These are phyloP conservation scores for Magnolia sinica DNA, from an alignment of 164 flowering plant species.

Conservation along the genomic window DNA sequence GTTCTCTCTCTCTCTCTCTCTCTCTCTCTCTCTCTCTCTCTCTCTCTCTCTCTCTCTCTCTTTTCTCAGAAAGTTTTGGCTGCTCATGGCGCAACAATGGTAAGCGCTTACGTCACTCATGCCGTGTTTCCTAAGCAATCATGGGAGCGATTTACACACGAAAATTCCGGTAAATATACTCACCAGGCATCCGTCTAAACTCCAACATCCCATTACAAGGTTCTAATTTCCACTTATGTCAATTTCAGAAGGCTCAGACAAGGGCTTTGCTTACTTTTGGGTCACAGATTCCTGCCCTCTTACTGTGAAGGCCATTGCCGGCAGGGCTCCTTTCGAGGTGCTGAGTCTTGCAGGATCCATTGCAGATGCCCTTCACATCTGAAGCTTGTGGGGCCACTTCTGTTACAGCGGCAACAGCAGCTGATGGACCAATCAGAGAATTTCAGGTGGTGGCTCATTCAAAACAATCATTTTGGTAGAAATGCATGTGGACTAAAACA, in stretches of 20 bases:
- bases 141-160: slow-evolving; percentile 72
- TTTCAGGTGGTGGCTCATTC: neutral
- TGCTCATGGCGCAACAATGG: slow-evolving; percentile 91
- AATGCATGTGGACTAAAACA: neutral
- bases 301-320: slow-evolving; percentile 75
- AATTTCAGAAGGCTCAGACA: slow-evolving; percentile 35
- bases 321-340: slow-evolving; percentile 85
- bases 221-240: neutral
- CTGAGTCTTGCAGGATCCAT: slow-evolving; percentile 91
- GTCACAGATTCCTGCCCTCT: slow-evolving; percentile 93
- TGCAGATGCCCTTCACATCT: slow-evolving; percentile 90
- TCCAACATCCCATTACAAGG: neutral
- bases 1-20: neutral
- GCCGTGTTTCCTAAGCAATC: slow-evolving; percentile 87
- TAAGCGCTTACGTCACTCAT: slow-evolving; percentile 94
- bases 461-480: neutral
- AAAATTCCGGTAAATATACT: slow-evolving; percentile 44
- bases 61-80: slow-evolving; percentile 78
- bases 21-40: too few species aligned
- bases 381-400: slow-evolving; percentile 12
- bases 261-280: slow-evolving; percentile 85
- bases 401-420: neutral
- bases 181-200: neutral
- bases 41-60: too few species aligned
- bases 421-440: neutral